Conservation (phyloP, 352 stramenopile species). For the Phytophthora aleatoria region DNA sequence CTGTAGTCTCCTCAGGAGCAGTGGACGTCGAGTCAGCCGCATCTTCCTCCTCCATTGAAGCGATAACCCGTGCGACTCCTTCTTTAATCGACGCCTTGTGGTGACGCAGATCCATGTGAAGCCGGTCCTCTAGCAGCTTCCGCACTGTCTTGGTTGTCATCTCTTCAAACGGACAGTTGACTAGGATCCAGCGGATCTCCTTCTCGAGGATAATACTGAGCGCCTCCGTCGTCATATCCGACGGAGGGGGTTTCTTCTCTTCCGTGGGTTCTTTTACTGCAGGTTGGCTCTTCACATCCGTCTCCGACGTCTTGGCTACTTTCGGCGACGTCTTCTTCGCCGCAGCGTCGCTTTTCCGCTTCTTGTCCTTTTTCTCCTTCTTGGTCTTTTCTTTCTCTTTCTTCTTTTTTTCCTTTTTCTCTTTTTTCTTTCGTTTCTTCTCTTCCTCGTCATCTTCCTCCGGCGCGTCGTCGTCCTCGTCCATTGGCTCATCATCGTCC, state of each 20-base stretch:
- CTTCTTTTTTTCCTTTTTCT: constrained; percentile 49
- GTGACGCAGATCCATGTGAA: constrained; percentile 73
- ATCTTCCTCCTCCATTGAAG: constrained; percentile 69
- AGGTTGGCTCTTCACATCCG: constrained; percentile 46
- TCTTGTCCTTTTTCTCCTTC: constrained; percentile 29
- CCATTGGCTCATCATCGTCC: constrained; percentile 22
- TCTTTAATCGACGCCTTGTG: constrained; percentile 82
- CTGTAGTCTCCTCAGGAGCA: constrained; percentile 17
- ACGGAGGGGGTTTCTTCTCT: constrained; percentile 33
- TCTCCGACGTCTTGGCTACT: constrained; percentile 44
- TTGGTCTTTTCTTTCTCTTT: constrained; percentile 35
- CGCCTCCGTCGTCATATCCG: constrained; percentile 41
- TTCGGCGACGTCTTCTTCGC: constrained; percentile 42
- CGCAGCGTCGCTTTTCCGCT: constrained; percentile 39
- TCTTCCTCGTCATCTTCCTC: constrained; percentile 20
- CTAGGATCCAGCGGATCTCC: constrained; percentile 82
- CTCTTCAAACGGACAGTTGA: constrained; percentile 80
- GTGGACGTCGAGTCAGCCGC: constrained; percentile 26
- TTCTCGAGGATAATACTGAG: constrained; percentile 68
- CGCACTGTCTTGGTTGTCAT: constrained; percentile 86
- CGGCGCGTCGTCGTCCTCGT: constrained; percentile 27
- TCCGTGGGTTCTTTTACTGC: constrained; percentile 2
- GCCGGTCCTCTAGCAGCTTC: constrained; percentile 71
- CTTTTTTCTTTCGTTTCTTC: constrained; percentile 15
- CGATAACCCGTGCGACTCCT: constrained; percentile 76